A percentile compares a stretch with the other conserved stretches of the same genome.
These are phyloP conservation scores for Talaromyces islandicus DNA, from an alignment of 2,329 filamentous ascomycete species.

Conservation along the genomic window DNA sequence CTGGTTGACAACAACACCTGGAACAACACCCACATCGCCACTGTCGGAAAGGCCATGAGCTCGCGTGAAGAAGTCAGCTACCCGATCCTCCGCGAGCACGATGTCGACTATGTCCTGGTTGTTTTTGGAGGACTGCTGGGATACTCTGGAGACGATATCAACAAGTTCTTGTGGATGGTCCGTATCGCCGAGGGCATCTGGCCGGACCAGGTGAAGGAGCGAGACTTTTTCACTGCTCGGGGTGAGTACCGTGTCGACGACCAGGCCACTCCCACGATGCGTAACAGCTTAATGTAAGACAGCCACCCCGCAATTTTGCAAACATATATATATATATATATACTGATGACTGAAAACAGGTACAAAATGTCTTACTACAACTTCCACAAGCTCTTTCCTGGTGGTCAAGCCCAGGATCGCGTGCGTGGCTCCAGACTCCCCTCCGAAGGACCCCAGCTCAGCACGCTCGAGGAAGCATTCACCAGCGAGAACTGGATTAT, in stretches of 20 bases:
- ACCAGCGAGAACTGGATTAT: conserved; percentile 99
- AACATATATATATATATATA: too few relatives aligned
- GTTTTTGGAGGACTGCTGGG: conserved; percentile 94
- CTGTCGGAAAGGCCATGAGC: conserved; percentile 98
- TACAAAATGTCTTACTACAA: conserved; percentile 99
- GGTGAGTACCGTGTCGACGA: conserved; percentile 94
- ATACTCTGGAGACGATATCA: conserved; percentile 98
- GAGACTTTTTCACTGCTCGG: conserved; percentile 86
- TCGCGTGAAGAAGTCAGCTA: conserved; percentile 97
- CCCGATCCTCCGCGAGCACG: conserved; percentile 95
- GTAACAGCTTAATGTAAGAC: conserved; percentile 98
- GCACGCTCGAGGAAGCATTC: conserved; percentile 91
- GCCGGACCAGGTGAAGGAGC: conserved; percentile 98
- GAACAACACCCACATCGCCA: conserved; percentile 99
- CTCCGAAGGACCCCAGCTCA: conserved; percentile 76
- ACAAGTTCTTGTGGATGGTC: conserved; percentile 99
- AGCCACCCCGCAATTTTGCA: too few relatives aligned
- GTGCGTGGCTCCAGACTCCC: conserved; percentile 78
- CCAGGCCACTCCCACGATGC: conserved; percentile 94
- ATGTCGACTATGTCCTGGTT: conserved; percentile 97
- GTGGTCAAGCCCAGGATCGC: conserved; percentile 82
- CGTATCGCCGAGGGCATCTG: conserved; percentile 98
- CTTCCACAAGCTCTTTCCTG: conserved; percentile 84
- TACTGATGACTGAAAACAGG: conserved; percentile 45
- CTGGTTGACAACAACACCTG: conserved; percentile 99